These are phyloP conservation scores for Plasmopara muralis DNA, from an alignment of 352 stramenopile species.

Conservation along the genomic window DNA sequence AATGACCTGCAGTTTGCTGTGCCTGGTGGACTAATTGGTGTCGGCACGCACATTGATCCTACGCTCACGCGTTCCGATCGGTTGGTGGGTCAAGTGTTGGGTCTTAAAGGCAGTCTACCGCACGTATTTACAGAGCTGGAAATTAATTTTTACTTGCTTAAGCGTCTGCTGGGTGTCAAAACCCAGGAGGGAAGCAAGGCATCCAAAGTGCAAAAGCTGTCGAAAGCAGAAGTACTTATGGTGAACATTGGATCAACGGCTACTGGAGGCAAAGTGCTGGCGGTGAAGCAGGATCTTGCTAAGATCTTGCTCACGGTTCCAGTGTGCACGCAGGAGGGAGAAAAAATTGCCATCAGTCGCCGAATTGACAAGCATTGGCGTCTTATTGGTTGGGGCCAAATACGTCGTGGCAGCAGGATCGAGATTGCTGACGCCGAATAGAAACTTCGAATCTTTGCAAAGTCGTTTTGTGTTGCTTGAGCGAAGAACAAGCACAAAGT, in stretches of 20 bases:
- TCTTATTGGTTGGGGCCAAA: constrained; percentile 99
- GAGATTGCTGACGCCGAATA: constrained; percentile 85
- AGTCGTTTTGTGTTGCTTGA: constrained; percentile 12
- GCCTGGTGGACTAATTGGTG: constrained; percentile 98
- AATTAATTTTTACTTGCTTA: constrained; percentile 99
- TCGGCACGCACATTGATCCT: constrained; percentile 98
- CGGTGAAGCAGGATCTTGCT: constrained; percentile 96
- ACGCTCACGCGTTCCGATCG: constrained; percentile 98
- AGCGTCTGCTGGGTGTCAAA: constrained; percentile 98
- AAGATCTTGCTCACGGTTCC: constrained; percentile 99
- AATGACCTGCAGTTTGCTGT: constrained; percentile 99
- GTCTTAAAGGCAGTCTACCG: constrained; percentile 95
- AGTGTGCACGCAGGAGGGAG: constrained; percentile 99
- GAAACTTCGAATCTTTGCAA: constrained; percentile 36
- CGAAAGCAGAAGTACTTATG: constrained; percentile 99
- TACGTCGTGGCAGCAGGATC: constrained; percentile 95
- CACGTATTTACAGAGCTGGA: constrained; percentile 99
- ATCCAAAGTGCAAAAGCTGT: constrained; percentile 98
- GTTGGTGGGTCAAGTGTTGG: constrained; percentile 98
- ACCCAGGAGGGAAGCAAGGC: constrained; percentile 98
- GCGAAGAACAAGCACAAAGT: constrained; percentile 17
- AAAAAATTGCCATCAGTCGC: constrained; percentile 99
- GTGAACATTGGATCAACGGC: constrained; percentile 99
- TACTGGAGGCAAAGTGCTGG: constrained; percentile 93
- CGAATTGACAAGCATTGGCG: constrained; percentile 99